Evolutionary conservation across 768 basidiomycete species (phyloP).

Genomic region (Obba rivulosa): DNA sequence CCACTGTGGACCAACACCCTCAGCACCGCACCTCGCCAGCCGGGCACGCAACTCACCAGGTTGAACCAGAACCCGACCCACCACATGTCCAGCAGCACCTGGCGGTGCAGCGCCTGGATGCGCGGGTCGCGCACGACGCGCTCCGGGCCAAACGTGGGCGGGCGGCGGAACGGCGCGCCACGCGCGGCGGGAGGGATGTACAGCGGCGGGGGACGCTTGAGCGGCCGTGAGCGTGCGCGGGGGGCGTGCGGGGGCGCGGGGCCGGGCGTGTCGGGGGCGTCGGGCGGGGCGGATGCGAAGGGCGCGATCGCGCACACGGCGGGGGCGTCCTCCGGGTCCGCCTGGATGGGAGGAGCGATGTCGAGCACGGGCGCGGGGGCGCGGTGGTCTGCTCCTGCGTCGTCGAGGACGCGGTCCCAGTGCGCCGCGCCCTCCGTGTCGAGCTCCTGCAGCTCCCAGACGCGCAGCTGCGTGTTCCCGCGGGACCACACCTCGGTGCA

Average conservation of each 20-base stretch:
- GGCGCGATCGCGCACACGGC: background rate
- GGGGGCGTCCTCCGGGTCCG: background rate
- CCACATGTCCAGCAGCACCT: slow-evolving; percentile 26
- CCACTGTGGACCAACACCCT: too few relatives aligned
- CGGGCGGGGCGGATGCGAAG: background rate
- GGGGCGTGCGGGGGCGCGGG: too few relatives aligned
- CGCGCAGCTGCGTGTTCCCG: slow-evolving; percentile 29
- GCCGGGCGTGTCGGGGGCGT: background rate
- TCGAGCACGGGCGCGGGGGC: too few relatives aligned
- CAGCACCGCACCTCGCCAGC: too few relatives aligned
- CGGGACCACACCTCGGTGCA: slow-evolving; percentile 31
- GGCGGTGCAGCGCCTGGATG: slow-evolving; percentile 28
- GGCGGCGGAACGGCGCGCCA: slow-evolving; percentile 10
- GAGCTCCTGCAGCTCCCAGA: slow-evolving; percentile 34
- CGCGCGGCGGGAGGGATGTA: background rate
- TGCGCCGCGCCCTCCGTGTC: slow-evolving; percentile 19
- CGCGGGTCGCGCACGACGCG: slow-evolving; percentile 32
- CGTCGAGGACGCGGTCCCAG: slow-evolving; percentile 1
- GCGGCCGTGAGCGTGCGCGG: background rate
- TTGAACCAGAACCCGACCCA: slow-evolving; percentile 18
- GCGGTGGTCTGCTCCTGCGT: too few relatives aligned
- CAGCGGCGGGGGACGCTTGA: background rate
- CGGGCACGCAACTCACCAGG: background rate
- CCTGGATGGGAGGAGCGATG: background rate
- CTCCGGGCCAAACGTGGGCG: slow-evolving; percentile 38